phyloP scores from a whole-genome alignment of 1,139 yeast genomes.

The Geotrichum cucujoidarum region DNA sequence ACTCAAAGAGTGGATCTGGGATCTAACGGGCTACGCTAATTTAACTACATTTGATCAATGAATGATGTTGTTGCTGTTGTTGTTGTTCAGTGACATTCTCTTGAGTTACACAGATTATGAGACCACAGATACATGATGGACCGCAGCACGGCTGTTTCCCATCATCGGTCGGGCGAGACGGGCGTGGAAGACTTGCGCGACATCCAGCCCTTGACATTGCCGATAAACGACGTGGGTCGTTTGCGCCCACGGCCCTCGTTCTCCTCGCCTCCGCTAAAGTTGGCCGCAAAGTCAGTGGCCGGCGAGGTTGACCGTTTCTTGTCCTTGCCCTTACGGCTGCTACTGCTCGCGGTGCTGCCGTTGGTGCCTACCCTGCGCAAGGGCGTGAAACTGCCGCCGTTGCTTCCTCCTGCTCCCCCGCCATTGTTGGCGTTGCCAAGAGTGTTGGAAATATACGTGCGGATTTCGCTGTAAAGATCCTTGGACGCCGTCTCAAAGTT shows the following conservation, averaged over 20 bases:
- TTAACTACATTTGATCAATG: too few species aligned
- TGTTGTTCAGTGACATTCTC: too few species aligned
- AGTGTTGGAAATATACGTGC: conserved; percentile 43
- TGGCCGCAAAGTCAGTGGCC: conserved; percentile 59
- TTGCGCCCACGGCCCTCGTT: conserved; percentile 6
- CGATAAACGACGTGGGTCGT: conserved; percentile 40
- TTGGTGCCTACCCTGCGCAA: conserved; percentile 20
- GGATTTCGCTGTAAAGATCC: conserved; percentile 75
- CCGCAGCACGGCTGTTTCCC: too few species aligned
- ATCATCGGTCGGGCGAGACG: conserved; percentile 11
- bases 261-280: conserved; percentile 45
- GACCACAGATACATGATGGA: too few species aligned
- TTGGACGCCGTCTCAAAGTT: conserved; percentile 70
- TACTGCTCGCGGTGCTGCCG: conserved; percentile 23
- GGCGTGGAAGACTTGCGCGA: conserved; percentile 37
- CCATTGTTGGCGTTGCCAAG: conserved; percentile 21
- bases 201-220: conserved; percentile 69
- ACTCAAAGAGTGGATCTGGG: too few species aligned
- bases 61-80: too few species aligned
- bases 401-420: conserved; percentile 16
- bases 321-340: conserved; percentile 6
- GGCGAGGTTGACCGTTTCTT: conserved; percentile 42
- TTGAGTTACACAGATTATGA: too few species aligned
- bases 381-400: conserved; percentile 15
- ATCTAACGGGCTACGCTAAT: too few species aligned